Evolutionary conservation across 257 asterid genomes (phyloP).

Genomic region (Solanum dulcamara): DNA sequence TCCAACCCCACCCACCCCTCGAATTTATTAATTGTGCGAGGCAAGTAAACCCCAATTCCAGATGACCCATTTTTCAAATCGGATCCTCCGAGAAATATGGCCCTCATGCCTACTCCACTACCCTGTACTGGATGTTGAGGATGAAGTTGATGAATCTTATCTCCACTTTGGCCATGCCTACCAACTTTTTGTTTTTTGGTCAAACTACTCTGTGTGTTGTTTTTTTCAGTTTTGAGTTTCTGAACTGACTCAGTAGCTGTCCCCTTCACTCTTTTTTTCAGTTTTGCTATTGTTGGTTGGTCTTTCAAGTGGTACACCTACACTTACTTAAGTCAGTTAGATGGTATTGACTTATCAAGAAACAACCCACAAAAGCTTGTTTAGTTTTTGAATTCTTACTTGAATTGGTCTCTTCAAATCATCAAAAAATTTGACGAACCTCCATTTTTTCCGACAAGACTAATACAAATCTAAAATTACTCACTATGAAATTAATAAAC

Average conservation of each 20-base stretch:
- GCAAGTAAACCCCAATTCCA: slow-evolving; percentile 84
- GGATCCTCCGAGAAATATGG: slow-evolving; percentile 59
- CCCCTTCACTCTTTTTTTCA: slow-evolving; percentile 16
- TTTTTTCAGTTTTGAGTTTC: neutral
- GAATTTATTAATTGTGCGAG: slow-evolving; percentile 21
- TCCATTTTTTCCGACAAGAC: too few species aligned
- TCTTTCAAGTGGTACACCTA: slow-evolving; percentile 37
- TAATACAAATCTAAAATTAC: too few species aligned
- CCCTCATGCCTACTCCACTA: slow-evolving; percentile 74
- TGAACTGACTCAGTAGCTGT: neutral
- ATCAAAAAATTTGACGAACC: too few species aligned
- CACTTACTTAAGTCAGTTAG: neutral
- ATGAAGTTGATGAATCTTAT: neutral
- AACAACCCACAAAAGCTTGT: neutral
- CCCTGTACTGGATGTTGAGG: neutral
- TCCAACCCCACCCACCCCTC: too few species aligned
- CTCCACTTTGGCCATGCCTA: slow-evolving; percentile 1
- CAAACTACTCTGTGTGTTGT: neutral
- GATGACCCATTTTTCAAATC: slow-evolving; percentile 26
- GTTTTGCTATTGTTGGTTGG: slow-evolving; percentile 19
- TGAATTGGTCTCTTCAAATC: slow-evolving; percentile 1
- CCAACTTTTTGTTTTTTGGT: neutral
- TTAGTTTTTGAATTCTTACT: neutral
- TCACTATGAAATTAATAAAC: too few species aligned
- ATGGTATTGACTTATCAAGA: neutral